Conservation (phyloP, 257 asterid species). For the Henckelia pumila region DNA sequence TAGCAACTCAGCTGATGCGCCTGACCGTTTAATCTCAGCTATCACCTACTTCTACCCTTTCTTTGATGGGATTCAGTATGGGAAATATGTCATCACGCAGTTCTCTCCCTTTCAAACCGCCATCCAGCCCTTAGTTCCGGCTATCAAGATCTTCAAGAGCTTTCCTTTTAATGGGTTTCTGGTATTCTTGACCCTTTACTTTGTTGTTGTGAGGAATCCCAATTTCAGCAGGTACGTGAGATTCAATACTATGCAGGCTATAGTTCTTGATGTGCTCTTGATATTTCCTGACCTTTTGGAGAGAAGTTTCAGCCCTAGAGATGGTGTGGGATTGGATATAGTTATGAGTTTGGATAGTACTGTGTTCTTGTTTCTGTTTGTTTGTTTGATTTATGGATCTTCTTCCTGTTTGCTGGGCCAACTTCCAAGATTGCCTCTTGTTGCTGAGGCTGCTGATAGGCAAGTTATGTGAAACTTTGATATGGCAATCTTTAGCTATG, state of each 20-base stretch:
- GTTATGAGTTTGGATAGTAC: constrained; percentile 96
- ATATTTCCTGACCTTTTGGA: constrained; percentile 92
- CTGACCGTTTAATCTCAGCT: constrained; percentile 89
- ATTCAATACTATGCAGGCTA: constrained; percentile 97
- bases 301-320: constrained; percentile 74
- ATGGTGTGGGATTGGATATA: constrained; percentile 83
- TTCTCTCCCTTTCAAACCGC: constrained; percentile 62
- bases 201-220: constrained; percentile 80
- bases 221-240: constrained; percentile 91
- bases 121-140: constrained; percentile 81
- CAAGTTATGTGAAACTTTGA: constrained; percentile 49
- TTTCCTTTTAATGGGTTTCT: constrained; percentile 84
- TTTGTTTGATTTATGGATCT: constrained; percentile 71
- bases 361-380: constrained; percentile 80
- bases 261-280: constrained; percentile 89
- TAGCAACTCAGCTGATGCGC: constrained; percentile 58
- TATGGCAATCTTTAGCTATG: constrained; percentile 1
- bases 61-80: constrained; percentile 95
- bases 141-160: constrained; percentile 80
- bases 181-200: constrained; percentile 77
- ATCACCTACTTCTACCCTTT: constrained; percentile 88
- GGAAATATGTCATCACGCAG: constrained; percentile 75
- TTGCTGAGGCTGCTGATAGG: constrained; percentile 99
- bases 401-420: constrained; percentile 81
- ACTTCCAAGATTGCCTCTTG: constrained; percentile 84